A percentile compares a stretch with the other conserved stretches of the same genome.
These are phyloP conservation scores for Fraxinus latifolia DNA, from an alignment of 305 asterid genomes.

Conservation along the genomic window DNA sequence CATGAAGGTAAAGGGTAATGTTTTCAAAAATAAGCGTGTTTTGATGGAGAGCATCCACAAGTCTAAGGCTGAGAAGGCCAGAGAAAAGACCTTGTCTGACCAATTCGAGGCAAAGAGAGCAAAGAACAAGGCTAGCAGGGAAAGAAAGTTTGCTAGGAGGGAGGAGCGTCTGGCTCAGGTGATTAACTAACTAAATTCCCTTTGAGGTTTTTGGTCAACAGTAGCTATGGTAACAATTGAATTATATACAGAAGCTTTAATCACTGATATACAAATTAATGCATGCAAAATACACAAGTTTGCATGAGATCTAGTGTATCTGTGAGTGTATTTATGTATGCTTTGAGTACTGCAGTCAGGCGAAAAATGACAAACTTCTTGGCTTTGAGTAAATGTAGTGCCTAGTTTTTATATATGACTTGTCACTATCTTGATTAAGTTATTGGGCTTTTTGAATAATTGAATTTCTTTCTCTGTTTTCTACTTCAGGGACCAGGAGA, in stretches of 20 bases:
- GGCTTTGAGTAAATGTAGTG: background rate
- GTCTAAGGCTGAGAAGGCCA: slow-evolving; percentile 83
- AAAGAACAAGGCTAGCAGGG: slow-evolving; percentile 90
- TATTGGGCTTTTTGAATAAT: background rate
- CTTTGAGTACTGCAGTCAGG: background rate
- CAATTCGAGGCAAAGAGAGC: slow-evolving; percentile 94
- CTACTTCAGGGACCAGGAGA: slow-evolving; percentile 73
- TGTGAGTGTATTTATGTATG: background rate
- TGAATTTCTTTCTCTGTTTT: background rate
- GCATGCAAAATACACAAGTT: background rate
- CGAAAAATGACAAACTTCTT: background rate
- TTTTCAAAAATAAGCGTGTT: slow-evolving; percentile 77
- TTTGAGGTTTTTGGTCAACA: background rate
- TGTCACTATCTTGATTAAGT: background rate
- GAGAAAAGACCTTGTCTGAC: slow-evolving; percentile 81
- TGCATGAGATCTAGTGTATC: background rate
- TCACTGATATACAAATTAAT: background rate
- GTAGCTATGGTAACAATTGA: background rate
- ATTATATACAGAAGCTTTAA: background rate
- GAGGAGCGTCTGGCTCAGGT: slow-evolving; percentile 89
- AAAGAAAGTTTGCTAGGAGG: slow-evolving; percentile 77
- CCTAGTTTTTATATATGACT: background rate
- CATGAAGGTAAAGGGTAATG: slow-evolving; percentile 95
- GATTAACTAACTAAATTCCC: background rate
- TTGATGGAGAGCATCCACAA: slow-evolving; percentile 84